Conservation (phyloP, 2,329 filamentous ascomycete species). For the Xylogone sp. region DNA sequence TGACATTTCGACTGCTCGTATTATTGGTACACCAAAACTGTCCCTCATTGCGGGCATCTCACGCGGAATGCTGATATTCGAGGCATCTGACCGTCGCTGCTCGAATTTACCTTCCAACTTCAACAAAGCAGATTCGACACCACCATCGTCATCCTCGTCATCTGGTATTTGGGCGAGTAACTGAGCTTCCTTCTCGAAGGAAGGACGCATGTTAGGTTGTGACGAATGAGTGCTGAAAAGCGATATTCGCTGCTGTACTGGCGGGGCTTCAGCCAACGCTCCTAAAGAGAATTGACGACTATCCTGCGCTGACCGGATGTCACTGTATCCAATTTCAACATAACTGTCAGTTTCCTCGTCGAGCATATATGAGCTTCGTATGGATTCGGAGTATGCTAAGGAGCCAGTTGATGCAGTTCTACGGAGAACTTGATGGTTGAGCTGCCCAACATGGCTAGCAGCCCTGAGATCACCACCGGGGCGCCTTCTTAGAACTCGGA, state of each 20-base stretch:
- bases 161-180: conserved; percentile 86
- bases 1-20: conserved; percentile 12
- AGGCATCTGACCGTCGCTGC: conserved; percentile 37
- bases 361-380: conserved; percentile 52
- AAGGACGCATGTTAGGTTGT: conserved; percentile 62
- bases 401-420: conserved; percentile 57
- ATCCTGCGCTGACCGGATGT: conserved; percentile 34
- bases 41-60: conserved; percentile 10
- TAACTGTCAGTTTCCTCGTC: conserved; percentile 36
- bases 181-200: conserved; percentile 85
- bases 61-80: conserved; percentile 8
- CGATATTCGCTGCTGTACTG: conserved; percentile 42
- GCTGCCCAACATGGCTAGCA: conserved; percentile 60
- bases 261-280: conserved; percentile 48
- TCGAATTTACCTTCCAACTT: conserved; percentile 89
- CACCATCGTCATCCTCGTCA: conserved; percentile 72
- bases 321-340: conserved; percentile 40
- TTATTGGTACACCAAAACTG: conserved; percentile 20
- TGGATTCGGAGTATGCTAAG: conserved; percentile 56
- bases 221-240: conserved; percentile 60
- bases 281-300: conserved; percentile 54
- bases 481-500: conserved; percentile 63
- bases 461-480: conserved; percentile 74
- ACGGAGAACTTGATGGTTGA: conserved; percentile 46
- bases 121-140: conserved; percentile 85